These are phyloP conservation scores for Aurifilum marmelostoma DNA, from an alignment of 2,329 filamentous ascomycete genomes.

Conservation along the genomic window DNA sequence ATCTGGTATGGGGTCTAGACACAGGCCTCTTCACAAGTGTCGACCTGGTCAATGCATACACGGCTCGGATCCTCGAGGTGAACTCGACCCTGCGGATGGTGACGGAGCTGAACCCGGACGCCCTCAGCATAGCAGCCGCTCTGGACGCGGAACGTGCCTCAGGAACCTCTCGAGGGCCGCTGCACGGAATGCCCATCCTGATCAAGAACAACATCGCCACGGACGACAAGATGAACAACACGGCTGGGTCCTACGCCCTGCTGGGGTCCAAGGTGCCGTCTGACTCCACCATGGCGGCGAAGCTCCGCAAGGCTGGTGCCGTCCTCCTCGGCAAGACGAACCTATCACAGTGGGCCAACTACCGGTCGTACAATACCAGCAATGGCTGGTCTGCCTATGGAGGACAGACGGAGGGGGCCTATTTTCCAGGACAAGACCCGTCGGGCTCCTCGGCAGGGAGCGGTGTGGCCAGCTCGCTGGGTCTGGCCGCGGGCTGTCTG, in stretches of 20 bases:
- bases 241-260: conserved; percentile 60
- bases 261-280: conserved; percentile 50
- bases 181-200: conserved; percentile 66
- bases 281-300: conserved; percentile 61
- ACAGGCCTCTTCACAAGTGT: conserved; percentile 41
- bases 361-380: conserved; percentile 56
- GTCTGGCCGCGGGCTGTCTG: conserved; percentile 55
- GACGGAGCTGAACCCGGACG: conserved; percentile 44
- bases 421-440: conserved; percentile 64
- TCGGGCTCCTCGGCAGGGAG: conserved; percentile 65
- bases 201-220: conserved; percentile 71
- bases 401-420: conserved; percentile 65
- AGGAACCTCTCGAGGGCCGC: conserved; percentile 40
- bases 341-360: conserved; percentile 66
- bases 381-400: conserved; percentile 69
- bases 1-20: conserved; percentile 39
- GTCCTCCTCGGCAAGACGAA: conserved; percentile 68
- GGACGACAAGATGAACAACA: conserved; percentile 62
- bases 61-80: conserved; percentile 39
- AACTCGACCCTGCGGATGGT: conserved; percentile 41
- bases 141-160: conserved; percentile 39
- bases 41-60: conserved; percentile 40
- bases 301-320: conserved; percentile 61
- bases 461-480: conserved; percentile 61
- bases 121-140: conserved; percentile 41